Base-by-base conservation (phyloP, 352 stramenopile genomes). In the Blastocystis sp. region DNA sequence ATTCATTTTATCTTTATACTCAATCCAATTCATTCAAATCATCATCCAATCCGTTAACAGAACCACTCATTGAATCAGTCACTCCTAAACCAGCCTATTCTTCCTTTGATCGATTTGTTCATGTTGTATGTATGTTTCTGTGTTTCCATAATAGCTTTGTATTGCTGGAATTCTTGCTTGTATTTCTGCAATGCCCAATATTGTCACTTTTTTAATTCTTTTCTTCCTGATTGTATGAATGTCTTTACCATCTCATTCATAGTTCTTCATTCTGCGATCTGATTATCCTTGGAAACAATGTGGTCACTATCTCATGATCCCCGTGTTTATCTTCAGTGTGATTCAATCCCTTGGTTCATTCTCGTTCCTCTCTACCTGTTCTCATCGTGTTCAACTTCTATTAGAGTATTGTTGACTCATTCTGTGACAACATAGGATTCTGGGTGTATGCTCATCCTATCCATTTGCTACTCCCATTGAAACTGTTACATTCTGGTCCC, bases 161-260 rank as follows among this genome's bases (percentile, higher is more conserved):
- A 56, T 78, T 42, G 24, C 39, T 57, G 32, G n/a, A 6, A 56
- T 56, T 19, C 66, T 78, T 3, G 19, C 14, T n/a, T 56, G 29
- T 27, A 21, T 78, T 27, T 12, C 57, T 6, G 19, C n/a, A 14
- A 42, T 29, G 24, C 39, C 66, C n/a, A 51, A 42, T n/a, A 14
- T 78, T 35, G 27, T 78, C 43, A 59, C 66, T 27, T 52, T 56
- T 51, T 78, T 21, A 6, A n/a, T 78, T 19, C 43, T 78, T 27
- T 12, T 57, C 43, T 78, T 78, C 66, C 66, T 78, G 5, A 37
- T 54, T 52, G 56, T 63, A 27, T 2, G n/a, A 35, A 5, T 35
- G 14, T 35, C 14, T 63, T 35, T 35, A 12, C 56, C 14, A 16
- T 5, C 14, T 63, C 56, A 63, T 35, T 46, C 5, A 11, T 63